Evolutionary conservation across 352 stramenopile genomes (phyloP).

Genomic region (Phytopythium cucurbitacearum): DNA sequence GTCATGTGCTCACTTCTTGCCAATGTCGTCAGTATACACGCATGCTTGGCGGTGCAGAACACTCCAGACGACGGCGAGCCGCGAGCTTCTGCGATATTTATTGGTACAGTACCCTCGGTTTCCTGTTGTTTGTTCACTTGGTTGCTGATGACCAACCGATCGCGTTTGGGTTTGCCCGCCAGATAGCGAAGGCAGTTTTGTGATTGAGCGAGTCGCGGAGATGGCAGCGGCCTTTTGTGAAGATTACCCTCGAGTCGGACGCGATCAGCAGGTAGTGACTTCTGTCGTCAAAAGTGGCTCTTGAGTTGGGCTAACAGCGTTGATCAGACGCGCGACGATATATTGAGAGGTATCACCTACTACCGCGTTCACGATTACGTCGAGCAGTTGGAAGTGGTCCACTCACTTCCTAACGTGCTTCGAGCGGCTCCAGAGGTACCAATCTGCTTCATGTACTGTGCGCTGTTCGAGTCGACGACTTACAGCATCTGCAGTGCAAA

Average conservation of each 20-base stretch:
- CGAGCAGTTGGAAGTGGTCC: constrained; percentile 86
- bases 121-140: background rate
- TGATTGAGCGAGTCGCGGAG: constrained; percentile 73
- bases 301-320: constrained; percentile 9
- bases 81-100: constrained; percentile 37
- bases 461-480: background rate
- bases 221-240: constrained; percentile 83
- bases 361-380: constrained; percentile 85
- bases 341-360: constrained; percentile 77
- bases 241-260: constrained; percentile 46
- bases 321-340: constrained; percentile 58
- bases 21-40: constrained; percentile 43
- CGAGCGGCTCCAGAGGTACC: constrained; percentile 25
- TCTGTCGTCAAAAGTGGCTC: constrained; percentile 4
- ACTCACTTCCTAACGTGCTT: constrained; percentile 66
- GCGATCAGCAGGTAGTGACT: constrained; percentile 23
- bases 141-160: background rate
- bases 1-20: background rate
- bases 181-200: constrained; percentile 93
- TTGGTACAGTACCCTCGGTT: constrained; percentile 30
- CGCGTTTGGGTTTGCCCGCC: background rate
- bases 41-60: constrained; percentile 59
- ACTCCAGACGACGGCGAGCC: constrained; percentile 11
- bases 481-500: constrained; percentile 43
- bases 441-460: background rate